Evolutionary conservation across 2,329 filamentous ascomycete genomes (phyloP), one percentile per base, ranked within the genome.

Genomic region (Colletotrichum sp.): DNA sequence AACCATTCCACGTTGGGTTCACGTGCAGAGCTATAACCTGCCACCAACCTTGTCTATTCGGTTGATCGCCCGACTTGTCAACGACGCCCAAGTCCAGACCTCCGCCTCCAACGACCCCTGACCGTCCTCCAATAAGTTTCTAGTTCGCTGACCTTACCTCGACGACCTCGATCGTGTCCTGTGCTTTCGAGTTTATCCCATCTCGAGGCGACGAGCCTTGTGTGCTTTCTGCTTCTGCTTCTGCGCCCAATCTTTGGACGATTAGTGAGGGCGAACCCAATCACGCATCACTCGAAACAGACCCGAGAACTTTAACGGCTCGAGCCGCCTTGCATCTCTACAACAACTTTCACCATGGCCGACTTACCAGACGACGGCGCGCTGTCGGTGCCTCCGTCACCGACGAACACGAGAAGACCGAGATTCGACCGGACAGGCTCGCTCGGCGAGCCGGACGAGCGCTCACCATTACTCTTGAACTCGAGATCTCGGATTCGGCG

Each of bases 401-500:
- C 77, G 8, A 64, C 64, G 55, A 76, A 70, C 32, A 65, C 75
- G 59, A 74, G 78, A 36, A 63, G 72, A 34, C 77, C 72, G 26
- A 70, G 77, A 52, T 77, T 77, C 32, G 70, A 63, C 65, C 78
- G 57, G 34, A 74, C 52, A 55, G 61, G 67, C 67, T 73, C 74
- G 28, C 64, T 59, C 9, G 67, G 64, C 26, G 72, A 76, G 24
- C 64, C 84, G 1, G 87, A 89, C 74, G 88, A 90, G 78, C 84
- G 83, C 30, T 87, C 88, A 16, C 84, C 88, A 6, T 81, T 90
- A 12, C 80, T 89, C 5, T 81, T 82, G 8, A 80, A 80, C 30
- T 85, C 86, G 7, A 84, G 84, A 72, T 86, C 87, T 28, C 86
- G 83, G 15, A 82, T 88, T 43, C 86, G 87, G 8, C 74, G 59